Evolutionary conservation across 495 filamentous ascomycete genomes (phyloP).

Genomic region (Lepidopterella palustris): DNA sequence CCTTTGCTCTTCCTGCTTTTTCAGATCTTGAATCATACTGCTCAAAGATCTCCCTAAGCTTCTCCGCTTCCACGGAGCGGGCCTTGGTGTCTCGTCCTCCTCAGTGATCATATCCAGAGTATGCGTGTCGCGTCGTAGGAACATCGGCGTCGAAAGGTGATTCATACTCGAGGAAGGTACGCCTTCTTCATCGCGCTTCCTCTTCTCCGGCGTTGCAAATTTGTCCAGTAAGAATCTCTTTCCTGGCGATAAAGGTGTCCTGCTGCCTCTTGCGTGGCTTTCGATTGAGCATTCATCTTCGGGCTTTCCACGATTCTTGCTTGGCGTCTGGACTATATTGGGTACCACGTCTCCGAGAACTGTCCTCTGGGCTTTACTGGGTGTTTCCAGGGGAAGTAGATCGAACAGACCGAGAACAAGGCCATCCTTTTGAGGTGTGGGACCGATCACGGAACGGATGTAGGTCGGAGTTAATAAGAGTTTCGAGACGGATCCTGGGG

Average conservation of each 20-base stretch:
- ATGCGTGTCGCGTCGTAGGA: conserved; percentile 55
- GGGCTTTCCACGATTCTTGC: conserved; percentile 19
- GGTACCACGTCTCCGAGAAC: conserved; percentile 17
- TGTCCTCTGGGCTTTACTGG: conserved; percentile 24
- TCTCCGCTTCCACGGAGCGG: conserved; percentile 51
- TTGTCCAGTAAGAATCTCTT: conserved; percentile 57
- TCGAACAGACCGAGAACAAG: conserved; percentile 88
- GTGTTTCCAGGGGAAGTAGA: conserved; percentile 49
- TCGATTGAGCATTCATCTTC: conserved; percentile 20
- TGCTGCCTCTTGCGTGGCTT: conserved; percentile 36
- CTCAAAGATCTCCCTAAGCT: conserved; percentile 64
- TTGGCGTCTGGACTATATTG: conserved; percentile 29
- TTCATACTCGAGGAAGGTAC: conserved; percentile 49
- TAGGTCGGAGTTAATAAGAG: conserved; percentile 16
- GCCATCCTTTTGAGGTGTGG: conserved; percentile 88
- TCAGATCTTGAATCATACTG: conserved; percentile 66
- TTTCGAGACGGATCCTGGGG: conserved; percentile 5
- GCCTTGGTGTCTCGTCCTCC: conserved; percentile 26
- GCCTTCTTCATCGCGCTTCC: conserved; percentile 24
- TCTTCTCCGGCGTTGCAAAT: conserved; percentile 57
- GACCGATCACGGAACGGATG: conserved; percentile 50
- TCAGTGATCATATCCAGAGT: conserved; percentile 45
- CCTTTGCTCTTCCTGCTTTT: conserved; percentile 34
- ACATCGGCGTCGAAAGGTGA: conserved; percentile 63
- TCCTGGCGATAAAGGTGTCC: conserved; percentile 57